Evolutionary conservation across 2,329 filamentous ascomycete genomes (phyloP).

Genomic region (Cordyceps cateniannulata): DNA sequence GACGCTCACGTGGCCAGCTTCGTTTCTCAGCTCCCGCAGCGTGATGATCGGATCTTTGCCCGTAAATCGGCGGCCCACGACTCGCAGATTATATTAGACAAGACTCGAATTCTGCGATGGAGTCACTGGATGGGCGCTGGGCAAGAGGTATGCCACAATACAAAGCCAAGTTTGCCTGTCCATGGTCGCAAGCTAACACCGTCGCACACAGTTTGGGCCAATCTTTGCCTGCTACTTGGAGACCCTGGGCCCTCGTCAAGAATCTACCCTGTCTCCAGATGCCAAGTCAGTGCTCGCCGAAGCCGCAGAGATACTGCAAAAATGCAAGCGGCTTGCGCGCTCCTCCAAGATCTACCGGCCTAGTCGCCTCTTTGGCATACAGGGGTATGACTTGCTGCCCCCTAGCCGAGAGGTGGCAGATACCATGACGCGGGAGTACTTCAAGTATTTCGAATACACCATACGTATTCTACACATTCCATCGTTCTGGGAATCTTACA

Average conservation of each 20-base stretch:
- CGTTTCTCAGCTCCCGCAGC: background rate
- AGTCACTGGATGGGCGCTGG: conserved; percentile 26
- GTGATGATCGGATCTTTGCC: background rate
- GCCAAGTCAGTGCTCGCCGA: conserved; percentile 20
- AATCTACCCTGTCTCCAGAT: conserved; percentile 18
- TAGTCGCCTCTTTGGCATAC: conserved; percentile 22
- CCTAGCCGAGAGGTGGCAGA: conserved; percentile 31
- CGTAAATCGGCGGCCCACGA: conserved; percentile 15
- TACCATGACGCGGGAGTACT: conserved; percentile 35
- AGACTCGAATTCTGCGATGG: conserved; percentile 28
- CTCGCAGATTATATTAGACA: conserved; percentile 27
- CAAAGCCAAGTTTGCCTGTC: background rate
- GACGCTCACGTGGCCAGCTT: background rate
- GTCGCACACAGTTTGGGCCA: conserved; percentile 19
- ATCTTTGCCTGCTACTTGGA: conserved; percentile 24
- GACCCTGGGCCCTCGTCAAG: conserved; percentile 17
- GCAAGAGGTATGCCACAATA: conserved; percentile 22
- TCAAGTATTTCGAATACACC: conserved; percentile 41
- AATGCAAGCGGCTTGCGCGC: conserved; percentile 28
- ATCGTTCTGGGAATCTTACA: conserved; percentile 44
- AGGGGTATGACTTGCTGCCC: conserved; percentile 18
- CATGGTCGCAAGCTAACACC: background rate
- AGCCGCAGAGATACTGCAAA: conserved; percentile 23
- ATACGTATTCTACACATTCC: conserved; percentile 48
- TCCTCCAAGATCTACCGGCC: conserved; percentile 27